Evolutionary conservation across 169 alveolate species (phyloP).

Genomic region (Cystoisospora suis): DNA sequence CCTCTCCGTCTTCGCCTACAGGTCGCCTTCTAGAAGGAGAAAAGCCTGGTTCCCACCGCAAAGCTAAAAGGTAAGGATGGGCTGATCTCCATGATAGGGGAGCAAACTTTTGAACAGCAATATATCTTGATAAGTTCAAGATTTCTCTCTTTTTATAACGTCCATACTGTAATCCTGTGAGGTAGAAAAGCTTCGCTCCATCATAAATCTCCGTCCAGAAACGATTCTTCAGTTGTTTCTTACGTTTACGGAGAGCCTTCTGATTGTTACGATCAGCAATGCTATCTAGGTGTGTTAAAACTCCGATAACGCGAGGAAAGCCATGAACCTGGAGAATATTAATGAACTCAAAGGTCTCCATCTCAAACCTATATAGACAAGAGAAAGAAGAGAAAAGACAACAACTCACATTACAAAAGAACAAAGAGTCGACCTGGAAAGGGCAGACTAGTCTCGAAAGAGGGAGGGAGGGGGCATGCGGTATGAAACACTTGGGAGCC

Average conservation of each 20-base stretch:
- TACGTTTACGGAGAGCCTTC: slow-evolving; percentile 15
- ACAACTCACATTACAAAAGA: background rate
- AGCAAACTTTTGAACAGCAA: slow-evolving; percentile 91
- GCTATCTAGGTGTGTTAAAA: slow-evolving; percentile 96
- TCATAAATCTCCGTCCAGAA: slow-evolving; percentile 98
- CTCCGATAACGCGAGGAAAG: slow-evolving; percentile 80
- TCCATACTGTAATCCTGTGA: slow-evolving; percentile 92
- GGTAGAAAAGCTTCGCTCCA: slow-evolving; percentile 97
- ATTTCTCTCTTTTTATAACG: slow-evolving; percentile 92
- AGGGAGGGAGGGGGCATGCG: no score
- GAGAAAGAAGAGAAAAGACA: background rate
- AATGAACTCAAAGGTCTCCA: slow-evolving; percentile 99
- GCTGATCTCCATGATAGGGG: slow-evolving; percentile 93
- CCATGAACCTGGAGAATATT: slow-evolving; percentile 91
- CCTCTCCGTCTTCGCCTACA: background rate
- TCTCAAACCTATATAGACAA: slow-evolving; percentile 87
- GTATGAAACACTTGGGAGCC: no score
- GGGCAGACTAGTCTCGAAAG: no score
- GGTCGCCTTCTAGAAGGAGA: background rate
- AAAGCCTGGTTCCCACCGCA: slow-evolving; percentile 78
- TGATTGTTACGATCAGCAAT: slow-evolving; percentile 69
- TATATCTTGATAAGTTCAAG: slow-evolving; percentile 91
- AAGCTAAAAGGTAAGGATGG: slow-evolving; percentile 96
- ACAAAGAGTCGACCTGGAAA: no score
- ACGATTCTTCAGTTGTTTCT: slow-evolving; percentile 59